A percentile compares a stretch with the other conserved stretches of the same genome.
phyloP scores from a whole-genome alignment of 129 eudicot species.

The Kitagawia praeruptora region DNA sequence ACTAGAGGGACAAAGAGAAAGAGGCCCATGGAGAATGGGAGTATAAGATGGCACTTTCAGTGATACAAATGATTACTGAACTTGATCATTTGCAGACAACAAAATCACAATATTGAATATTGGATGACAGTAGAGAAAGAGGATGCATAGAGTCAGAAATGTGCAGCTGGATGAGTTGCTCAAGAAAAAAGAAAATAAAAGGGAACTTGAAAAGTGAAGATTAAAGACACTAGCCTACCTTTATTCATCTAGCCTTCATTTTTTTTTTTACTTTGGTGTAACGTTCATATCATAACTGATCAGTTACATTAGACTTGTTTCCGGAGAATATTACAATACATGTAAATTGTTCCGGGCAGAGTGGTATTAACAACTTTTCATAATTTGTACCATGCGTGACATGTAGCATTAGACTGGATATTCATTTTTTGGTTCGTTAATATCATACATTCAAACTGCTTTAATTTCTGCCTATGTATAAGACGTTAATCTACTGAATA shows the following conservation, averaged over 20 bases:
- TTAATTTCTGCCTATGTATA: too few species aligned
- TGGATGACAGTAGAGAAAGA: neutral
- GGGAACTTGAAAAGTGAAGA: neutral
- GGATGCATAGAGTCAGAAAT: neutral
- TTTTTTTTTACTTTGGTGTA: neutral
- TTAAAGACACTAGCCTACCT: neutral
- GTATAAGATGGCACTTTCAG: neutral
- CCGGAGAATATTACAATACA: too few species aligned
- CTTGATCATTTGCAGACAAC: neutral
- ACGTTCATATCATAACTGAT: neutral
- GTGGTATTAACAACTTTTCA: too few species aligned
- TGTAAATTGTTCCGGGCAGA: too few species aligned
- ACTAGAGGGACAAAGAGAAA: neutral
- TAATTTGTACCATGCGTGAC: too few species aligned
- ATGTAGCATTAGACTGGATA: too few species aligned
- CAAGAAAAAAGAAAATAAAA: neutral
- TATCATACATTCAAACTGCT: too few species aligned
- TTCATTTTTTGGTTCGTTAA: too few species aligned
- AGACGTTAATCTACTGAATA: too few species aligned
- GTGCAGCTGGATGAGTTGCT: slow-evolving; percentile 6
- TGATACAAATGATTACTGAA: neutral
- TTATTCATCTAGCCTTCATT: neutral
- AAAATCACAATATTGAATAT: neutral
- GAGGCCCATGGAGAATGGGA: neutral
- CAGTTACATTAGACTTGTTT: neutral